Percentiles rank a stretch among this genome's conserved stretches.
phyloP scores from a whole-genome alignment of 2,329 filamentous ascomycete genomes.

The Penicillium sp. region DNA sequence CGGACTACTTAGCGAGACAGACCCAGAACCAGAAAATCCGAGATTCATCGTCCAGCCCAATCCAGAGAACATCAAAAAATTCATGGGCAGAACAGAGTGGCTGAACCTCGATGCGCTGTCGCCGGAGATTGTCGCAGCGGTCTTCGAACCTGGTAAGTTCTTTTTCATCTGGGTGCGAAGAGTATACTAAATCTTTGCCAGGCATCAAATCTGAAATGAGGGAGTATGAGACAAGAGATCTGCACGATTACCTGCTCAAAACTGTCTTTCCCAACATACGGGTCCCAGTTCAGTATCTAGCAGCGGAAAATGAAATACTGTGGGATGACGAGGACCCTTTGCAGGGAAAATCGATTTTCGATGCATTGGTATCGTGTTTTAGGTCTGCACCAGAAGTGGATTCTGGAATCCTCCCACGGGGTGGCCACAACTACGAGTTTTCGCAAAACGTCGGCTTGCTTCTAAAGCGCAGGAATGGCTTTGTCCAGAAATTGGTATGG shows the following conservation, averaged over 20 bases:
- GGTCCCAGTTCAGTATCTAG: constrained; percentile 13
- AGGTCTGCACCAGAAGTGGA: constrained; percentile 4
- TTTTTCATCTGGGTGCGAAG: no score
- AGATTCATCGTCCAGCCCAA: not conserved
- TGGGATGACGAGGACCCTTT: constrained; percentile 5
- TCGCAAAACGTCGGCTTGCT: constrained; percentile 7
- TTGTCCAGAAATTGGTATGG: constrained; percentile 13
- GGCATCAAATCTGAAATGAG: constrained; percentile 7
- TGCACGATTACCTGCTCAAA: constrained; percentile 9
- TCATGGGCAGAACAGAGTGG: constrained; percentile 12
- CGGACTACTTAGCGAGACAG: not conserved
- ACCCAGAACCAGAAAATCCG: constrained; percentile 4
- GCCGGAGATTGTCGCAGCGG: not conserved
- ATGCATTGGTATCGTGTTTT: constrained; percentile 8
- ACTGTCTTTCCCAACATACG: constrained; percentile 10
- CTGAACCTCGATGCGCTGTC: constrained; percentile 5
- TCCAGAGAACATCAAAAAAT: not conserved
- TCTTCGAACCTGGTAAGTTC: constrained; percentile 9
- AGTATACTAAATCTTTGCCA: not conserved
- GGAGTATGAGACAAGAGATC: constrained; percentile 4
- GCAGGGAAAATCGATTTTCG: not conserved
- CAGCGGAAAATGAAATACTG: constrained; percentile 9
- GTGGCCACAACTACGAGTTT: constrained; percentile 14
- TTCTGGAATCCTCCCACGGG: constrained; percentile 1
- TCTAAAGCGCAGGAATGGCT: constrained; percentile 2